Evolutionary conservation across 2,329 filamentous ascomycete genomes (phyloP).

Genomic region (Xylaria multiplex): DNA sequence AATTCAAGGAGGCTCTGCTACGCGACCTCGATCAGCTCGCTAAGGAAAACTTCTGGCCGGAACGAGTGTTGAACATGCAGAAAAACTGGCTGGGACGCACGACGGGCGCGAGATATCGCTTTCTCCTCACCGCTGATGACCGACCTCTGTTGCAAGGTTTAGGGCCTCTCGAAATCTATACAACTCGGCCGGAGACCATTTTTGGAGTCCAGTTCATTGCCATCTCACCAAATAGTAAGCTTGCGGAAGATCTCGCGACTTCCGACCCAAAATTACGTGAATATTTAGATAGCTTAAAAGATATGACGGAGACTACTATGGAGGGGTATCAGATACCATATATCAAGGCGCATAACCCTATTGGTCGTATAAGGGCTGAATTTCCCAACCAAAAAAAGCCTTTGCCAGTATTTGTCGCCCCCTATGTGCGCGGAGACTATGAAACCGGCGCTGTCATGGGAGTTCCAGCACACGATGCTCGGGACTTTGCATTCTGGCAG

Average conservation of each 20-base stretch:
- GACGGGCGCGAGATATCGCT: conserved; percentile 75
- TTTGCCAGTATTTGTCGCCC: conserved; percentile 81
- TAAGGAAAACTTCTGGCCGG: conserved; percentile 77
- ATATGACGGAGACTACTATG: conserved; percentile 65
- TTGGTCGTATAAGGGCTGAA: conserved; percentile 64
- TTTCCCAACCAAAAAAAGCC: conserved; percentile 63
- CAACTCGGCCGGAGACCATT: conserved; percentile 86
- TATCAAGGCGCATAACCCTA: conserved; percentile 71
- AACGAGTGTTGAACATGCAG: conserved; percentile 84
- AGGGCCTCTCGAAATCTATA: conserved; percentile 73
- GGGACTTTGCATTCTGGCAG: conserved; percentile 84
- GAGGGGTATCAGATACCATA: conserved; percentile 74
- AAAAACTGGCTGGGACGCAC: conserved; percentile 89
- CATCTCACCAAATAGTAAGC: conserved; percentile 76
- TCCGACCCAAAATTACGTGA: conserved; percentile 69
- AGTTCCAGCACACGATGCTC: conserved; percentile 83
- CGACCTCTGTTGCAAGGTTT: conserved; percentile 43
- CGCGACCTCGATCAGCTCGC: conserved; percentile 74
- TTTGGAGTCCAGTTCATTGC: conserved; percentile 88
- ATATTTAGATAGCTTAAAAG: conserved; percentile 73
- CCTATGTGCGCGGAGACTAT: conserved; percentile 87
- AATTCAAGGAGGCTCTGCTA: conserved; percentile 77
- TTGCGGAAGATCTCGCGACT: conserved; percentile 70
- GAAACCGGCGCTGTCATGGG: conserved; percentile 92
- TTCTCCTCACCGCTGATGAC: conserved; percentile 61